phyloP scores from a whole-genome alignment of 2,329 filamentous ascomycete species.

The Zymoseptoria ardabiliae region DNA sequence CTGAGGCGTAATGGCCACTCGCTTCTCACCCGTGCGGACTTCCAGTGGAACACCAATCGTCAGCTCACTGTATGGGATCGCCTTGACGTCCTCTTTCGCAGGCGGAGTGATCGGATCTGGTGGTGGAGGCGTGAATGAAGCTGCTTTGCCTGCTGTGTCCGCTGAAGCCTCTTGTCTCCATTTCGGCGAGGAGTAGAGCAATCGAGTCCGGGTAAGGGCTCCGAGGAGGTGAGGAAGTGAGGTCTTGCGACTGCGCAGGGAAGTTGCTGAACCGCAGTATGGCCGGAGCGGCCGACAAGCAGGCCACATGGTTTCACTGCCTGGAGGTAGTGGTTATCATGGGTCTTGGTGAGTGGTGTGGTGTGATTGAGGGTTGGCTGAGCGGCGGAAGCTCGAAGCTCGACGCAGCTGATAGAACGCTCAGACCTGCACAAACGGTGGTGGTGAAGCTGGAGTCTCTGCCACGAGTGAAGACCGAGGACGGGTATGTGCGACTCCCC shows the following conservation, averaged over 20 bases:
- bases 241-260: slow-evolving; percentile 3
- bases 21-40: slow-evolving; percentile 68
- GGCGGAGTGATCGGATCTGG: not conserved
- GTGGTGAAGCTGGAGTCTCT: not conserved
- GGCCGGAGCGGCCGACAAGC: slow-evolving; percentile 24
- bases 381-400: not conserved
- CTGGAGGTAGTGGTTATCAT: slow-evolving; percentile 20
- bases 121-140: slow-evolving; percentile 2
- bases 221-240: slow-evolving; percentile 4
- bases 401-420: too few species aligned
- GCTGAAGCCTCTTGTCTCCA: slow-evolving; percentile 16
- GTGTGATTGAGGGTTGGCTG: not conserved
- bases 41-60: slow-evolving; percentile 75
- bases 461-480: not conserved
- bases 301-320: slow-evolving; percentile 23
- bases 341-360: not conserved
- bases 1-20: slow-evolving; percentile 76
- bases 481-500: not conserved
- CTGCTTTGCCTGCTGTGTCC: slow-evolving; percentile 5
- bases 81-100: slow-evolving; percentile 20
- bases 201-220: slow-evolving; percentile 10
- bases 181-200: slow-evolving; percentile 15
- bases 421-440: not conserved
- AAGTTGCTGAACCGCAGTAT: slow-evolving; percentile 5
- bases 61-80: slow-evolving; percentile 59